phyloP scores from a whole-genome alignment of 2,329 filamentous ascomycete species.

The Cryphonectria radicalis region DNA sequence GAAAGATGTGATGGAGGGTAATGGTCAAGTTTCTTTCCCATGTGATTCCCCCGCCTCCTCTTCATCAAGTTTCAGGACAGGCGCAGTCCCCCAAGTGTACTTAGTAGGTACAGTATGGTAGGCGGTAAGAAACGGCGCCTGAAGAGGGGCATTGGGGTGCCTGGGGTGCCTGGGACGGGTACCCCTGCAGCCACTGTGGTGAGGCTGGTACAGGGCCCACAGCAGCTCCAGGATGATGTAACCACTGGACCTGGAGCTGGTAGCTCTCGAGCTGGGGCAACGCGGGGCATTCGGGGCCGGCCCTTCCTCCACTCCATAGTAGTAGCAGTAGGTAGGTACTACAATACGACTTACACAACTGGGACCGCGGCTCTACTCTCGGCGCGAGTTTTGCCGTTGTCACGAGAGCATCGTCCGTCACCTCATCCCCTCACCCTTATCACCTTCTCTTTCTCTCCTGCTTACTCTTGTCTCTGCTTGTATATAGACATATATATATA shows the following conservation, averaged over 20 bases:
- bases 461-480: not conserved
- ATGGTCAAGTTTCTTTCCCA: not conserved
- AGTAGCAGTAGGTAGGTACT: not conserved
- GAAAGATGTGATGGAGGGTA: not conserved
- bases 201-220: not conserved
- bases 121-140: not conserved
- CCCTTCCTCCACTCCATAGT: not conserved
- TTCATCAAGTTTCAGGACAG: too few relatives aligned
- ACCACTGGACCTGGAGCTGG: not conserved
- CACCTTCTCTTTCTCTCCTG: not conserved
- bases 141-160: not conserved
- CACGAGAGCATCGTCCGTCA: slow-evolving; percentile 22
- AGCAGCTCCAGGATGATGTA: slow-evolving; percentile 5
- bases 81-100: not conserved
- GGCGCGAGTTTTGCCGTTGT: slow-evolving; percentile 20
- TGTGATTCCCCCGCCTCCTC: not conserved
- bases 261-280: not conserved
- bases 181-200: not conserved
- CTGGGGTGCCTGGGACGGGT: not conserved
- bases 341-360: not conserved
- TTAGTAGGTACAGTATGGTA: not conserved
- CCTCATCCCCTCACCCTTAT: slow-evolving; percentile 3
- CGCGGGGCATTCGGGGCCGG: slow-evolving; percentile 13
- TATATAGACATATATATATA: not conserved
- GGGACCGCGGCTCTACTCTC: slow-evolving; percentile 19